phyloP scores from a whole-genome alignment of 2,329 filamentous ascomycete species.

The Cercospora sp. region DNA sequence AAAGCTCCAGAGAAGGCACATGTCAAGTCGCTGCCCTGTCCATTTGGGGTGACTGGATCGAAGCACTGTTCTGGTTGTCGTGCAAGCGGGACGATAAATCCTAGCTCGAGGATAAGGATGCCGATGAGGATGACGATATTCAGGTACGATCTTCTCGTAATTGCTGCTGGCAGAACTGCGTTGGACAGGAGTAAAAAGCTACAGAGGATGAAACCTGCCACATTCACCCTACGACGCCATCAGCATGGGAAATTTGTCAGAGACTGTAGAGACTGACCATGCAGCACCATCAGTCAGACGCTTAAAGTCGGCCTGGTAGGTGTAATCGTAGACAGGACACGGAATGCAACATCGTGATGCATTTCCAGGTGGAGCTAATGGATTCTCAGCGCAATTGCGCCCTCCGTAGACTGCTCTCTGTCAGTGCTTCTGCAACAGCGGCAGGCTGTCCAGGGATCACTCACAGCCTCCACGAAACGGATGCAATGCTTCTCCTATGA shows the following conservation, averaged over 20 bases:
- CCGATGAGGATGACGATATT: constrained; percentile 74
- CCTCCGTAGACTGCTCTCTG: constrained; percentile 23
- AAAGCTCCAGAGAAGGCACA: constrained; percentile 81
- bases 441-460: constrained; percentile 4
- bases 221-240: constrained; percentile 58
- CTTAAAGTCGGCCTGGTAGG: constrained; percentile 55
- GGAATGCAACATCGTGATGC: constrained; percentile 70
- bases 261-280: constrained; percentile 40
- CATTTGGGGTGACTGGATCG: constrained; percentile 81
- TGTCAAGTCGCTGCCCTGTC: constrained; percentile 70
- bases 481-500: constrained; percentile 30
- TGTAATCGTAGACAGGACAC: constrained; percentile 78
- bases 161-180: constrained; percentile 71
- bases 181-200: constrained; percentile 75
- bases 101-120: constrained; percentile 74
- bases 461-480: constrained; percentile 32
- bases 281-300: constrained; percentile 66
- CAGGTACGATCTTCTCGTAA: constrained; percentile 80
- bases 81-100: constrained; percentile 78
- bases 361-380: constrained; percentile 23
- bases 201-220: constrained; percentile 68
- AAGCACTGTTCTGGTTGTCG: constrained; percentile 73
- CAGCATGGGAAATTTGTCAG: background rate
- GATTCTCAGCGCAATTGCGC: constrained; percentile 33
- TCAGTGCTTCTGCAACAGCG: background rate